These are phyloP conservation scores for Sclerotinia spermophila DNA, from an alignment of 2,329 filamentous ascomycete genomes.

Conservation along the genomic window DNA sequence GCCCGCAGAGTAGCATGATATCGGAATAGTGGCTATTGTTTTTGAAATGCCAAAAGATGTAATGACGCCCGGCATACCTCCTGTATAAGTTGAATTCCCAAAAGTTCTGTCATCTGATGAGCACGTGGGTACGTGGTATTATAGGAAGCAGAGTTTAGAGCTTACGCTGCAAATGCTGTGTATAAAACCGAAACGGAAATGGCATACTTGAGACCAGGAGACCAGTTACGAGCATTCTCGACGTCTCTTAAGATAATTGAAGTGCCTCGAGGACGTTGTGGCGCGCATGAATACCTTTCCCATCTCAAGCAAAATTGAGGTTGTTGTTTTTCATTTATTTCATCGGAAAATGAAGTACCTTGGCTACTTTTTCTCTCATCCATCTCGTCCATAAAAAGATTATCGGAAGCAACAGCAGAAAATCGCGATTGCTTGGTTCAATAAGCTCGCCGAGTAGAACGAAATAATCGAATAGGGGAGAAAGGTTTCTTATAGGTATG, in stretches of 20 bases:
- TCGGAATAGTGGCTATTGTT: conserved; percentile 18
- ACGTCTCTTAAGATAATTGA: background rate
- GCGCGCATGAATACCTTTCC: conserved; percentile 9
- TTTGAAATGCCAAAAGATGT: conserved; percentile 7
- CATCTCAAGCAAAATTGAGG: conserved; percentile 13
- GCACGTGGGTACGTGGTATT: background rate
- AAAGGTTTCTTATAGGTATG: too few relatives aligned
- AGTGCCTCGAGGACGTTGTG: conserved; percentile 4
- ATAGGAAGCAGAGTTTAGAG: too few relatives aligned
- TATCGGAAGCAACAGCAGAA: background rate
- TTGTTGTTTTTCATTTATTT: background rate
- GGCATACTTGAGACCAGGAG: background rate
- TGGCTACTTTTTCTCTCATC: background rate
- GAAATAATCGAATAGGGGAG: background rate
- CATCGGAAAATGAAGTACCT: background rate
- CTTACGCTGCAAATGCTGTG: conserved; percentile 15
- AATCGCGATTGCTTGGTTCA: background rate
- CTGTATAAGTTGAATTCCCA: conserved; percentile 19
- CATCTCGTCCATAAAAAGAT: background rate
- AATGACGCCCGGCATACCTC: conserved; percentile 15
- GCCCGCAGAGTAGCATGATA: conserved; percentile 19
- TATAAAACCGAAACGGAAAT: conserved; percentile 10
- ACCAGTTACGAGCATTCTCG: background rate
- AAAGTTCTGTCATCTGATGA: conserved; percentile 17
- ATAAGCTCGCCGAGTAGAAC: background rate